Evolutionary conservation across 352 stramenopile species (phyloP).

Genomic region (Pythium guiyangense): DNA sequence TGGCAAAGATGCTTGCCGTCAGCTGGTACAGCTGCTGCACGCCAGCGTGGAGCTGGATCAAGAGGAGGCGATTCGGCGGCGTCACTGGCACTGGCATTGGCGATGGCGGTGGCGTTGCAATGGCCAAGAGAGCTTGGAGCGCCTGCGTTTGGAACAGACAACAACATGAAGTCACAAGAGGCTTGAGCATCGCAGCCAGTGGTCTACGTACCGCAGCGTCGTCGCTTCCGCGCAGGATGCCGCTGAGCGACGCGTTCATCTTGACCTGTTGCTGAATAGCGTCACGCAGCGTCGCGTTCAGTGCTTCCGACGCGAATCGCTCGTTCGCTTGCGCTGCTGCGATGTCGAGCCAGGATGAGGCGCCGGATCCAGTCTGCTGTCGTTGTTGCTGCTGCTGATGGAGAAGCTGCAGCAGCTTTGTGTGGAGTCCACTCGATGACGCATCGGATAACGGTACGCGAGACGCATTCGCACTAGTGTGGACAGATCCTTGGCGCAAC

Average conservation of each 20-base stretch:
- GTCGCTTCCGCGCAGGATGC: too few relatives aligned
- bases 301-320: constrained; percentile 3
- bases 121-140: too few relatives aligned
- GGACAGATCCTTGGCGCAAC: neutral
- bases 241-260: too few relatives aligned
- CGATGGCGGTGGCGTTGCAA: neutral
- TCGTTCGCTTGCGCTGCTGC: neutral
- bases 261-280: neutral
- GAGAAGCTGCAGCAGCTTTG: too few relatives aligned
- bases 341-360: constrained; percentile 1
- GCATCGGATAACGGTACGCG: too few relatives aligned
- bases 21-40: constrained; percentile 5
- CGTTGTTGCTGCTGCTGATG: neutral
- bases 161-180: too few relatives aligned
- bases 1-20: neutral
- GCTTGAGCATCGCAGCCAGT: too few relatives aligned
- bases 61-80: neutral
- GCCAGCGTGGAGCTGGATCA: neutral
- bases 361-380: neutral
- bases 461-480: neutral
- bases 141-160: too few relatives aligned
- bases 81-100: neutral
- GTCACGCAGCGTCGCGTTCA: constrained; percentile 4
- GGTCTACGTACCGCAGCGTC: too few relatives aligned
- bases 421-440: too few relatives aligned